Base-by-base conservation (phyloP, 768 basidiomycete genomes). In the Scleroderma bovista region DNA sequence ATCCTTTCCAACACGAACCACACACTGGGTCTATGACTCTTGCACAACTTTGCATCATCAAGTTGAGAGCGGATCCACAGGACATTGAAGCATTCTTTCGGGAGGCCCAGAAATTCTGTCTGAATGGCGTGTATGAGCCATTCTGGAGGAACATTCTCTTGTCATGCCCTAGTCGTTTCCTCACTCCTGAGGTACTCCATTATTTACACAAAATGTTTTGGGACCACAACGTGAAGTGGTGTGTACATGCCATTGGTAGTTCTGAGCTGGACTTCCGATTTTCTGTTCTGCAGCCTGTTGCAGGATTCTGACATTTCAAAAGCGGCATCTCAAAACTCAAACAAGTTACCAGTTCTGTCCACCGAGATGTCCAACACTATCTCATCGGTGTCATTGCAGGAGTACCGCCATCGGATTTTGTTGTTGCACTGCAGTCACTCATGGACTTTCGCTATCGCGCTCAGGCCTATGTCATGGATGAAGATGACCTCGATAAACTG, bases 161-260 rank as follows among this genome's bases (percentile, higher is more conserved):
- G 7, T 60, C 69, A 12, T 58, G 69, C 47, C 69, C 69, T 26
- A 58, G 60, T 13, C 50, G 22, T 2, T 70, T 72, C 48, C 57
- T 73, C 13, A 68, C 68, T 2, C 63, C 64, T 6, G 71, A 74
- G 47, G 58, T 66, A 6, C 62, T 75, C 3, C 73, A 74, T 49
- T 66, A 69, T 43, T 66, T 63, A 61, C 69, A 73, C 55, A 70
- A 67, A 50, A 24, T 46, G 29, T 73, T 55, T 29, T 60, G 26
- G 16, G 65, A 67, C 51, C 65, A 67, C 34, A 48, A 51, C 9
- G 19, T 50, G 11, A 48, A 60, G 23, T 68, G 65, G 66, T 56
- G 59, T 34, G 17, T 51, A 0, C 29, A 50, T 6, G 44, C 50
- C 7, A 9, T 69, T 8, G 63, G 65, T 1, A 26, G 17, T 1